A percentile compares a stretch with the other conserved stretches of the same genome.
phyloP scores from a whole-genome alignment of 306 rosid species.

The Quercus alba region DNA sequence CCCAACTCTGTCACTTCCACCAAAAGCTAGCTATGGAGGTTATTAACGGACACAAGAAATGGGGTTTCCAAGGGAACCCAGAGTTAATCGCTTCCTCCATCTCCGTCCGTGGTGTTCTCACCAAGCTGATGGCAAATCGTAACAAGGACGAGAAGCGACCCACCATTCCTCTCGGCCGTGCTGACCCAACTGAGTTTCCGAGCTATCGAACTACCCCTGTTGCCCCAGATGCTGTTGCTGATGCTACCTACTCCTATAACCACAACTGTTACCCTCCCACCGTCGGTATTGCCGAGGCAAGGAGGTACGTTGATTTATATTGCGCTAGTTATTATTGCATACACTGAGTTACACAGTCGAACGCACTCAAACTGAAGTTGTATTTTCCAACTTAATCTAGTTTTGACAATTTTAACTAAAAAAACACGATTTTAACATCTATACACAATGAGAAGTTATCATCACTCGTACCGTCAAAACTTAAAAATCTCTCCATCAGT shows the following conservation, averaged over 20 bases:
- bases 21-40: slow-evolving; percentile 24
- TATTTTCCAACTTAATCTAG: too few relatives aligned
- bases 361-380: too few relatives aligned
- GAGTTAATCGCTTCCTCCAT: slow-evolving; percentile 35
- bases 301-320: too few relatives aligned
- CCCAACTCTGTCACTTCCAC: too few relatives aligned
- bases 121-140: slow-evolving; percentile 18
- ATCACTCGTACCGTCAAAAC: too few relatives aligned
- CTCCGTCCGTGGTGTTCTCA: slow-evolving; percentile 47
- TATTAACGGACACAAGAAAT: slow-evolving; percentile 23
- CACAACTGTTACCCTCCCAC: slow-evolving; percentile 59
- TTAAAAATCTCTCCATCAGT: too few relatives aligned
- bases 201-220: slow-evolving; percentile 26
- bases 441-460: too few relatives aligned
- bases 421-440: too few relatives aligned
- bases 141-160: slow-evolving; percentile 27
- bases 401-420: too few relatives aligned
- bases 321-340: too few relatives aligned
- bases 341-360: too few relatives aligned
- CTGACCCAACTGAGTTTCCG: slow-evolving; percentile 48
- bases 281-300: slow-evolving; percentile 13
- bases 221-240: slow-evolving; percentile 33
- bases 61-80: slow-evolving; percentile 51
- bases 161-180: slow-evolving; percentile 39
- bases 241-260: slow-evolving; percentile 32